phyloP scores from a whole-genome alignment of 1,284 basidiomycete species.

The Apiotrichum sp. region DNA sequence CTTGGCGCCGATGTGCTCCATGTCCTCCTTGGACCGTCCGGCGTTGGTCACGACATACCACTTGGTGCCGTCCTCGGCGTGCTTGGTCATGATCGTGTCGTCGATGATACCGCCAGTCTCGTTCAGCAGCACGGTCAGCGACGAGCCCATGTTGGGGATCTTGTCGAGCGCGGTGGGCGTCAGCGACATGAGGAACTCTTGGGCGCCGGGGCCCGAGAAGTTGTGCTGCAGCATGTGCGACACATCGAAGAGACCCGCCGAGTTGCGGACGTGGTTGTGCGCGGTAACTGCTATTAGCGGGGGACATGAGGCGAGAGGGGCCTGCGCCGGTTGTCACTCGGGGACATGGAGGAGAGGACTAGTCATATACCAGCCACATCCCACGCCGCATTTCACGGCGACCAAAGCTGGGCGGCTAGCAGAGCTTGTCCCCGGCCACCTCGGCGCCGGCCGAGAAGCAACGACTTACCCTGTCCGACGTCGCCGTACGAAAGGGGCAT shows the following conservation, averaged over 20 bases:
- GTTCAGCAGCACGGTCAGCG: constrained; percentile 83
- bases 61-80: constrained; percentile 58
- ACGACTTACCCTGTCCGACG: constrained; percentile 66
- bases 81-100: constrained; percentile 80
- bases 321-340: too few species aligned
- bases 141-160: constrained; percentile 64
- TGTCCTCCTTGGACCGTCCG: constrained; percentile 72
- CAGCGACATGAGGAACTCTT: constrained; percentile 75
- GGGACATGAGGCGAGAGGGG: too few species aligned
- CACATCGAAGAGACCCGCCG: constrained; percentile 90
- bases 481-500: constrained; percentile 89
- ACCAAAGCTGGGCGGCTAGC: too few species aligned
- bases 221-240: constrained; percentile 94
- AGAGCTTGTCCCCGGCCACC: neutral
- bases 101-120: constrained; percentile 90
- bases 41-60: constrained; percentile 98
- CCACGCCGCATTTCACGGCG: too few species aligned
- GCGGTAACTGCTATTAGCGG: constrained; percentile 61
- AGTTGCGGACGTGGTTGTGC: constrained; percentile 80
- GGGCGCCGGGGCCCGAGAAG: constrained; percentile 67
- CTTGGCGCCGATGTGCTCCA: constrained; percentile 67
- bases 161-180: constrained; percentile 71
- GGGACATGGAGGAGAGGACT: too few species aligned
- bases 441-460: constrained; percentile 5
- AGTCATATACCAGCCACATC: too few species aligned